Conservation (phyloP, 257 asterid species). For the Solanum etuberosum region DNA sequence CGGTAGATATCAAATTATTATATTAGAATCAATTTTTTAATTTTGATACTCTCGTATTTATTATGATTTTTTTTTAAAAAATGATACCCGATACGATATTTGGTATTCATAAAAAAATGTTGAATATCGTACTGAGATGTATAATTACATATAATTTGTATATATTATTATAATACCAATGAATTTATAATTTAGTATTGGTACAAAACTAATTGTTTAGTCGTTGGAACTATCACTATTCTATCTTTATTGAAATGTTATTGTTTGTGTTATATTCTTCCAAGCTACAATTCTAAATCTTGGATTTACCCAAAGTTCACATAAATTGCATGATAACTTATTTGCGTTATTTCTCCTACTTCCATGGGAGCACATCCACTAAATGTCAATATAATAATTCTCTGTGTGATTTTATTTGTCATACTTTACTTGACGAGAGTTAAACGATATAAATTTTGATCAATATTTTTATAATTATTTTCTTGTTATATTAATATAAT, state of each 20-base stretch:
- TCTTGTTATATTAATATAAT: neutral
- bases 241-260: no score
- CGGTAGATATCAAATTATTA: neutral
- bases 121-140: no score
- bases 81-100: neutral
- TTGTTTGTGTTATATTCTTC: neutral
- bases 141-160: no score
- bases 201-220: no score
- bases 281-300: neutral
- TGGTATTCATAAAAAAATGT: neutral
- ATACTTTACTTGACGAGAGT: fast-evolving
- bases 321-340: neutral
- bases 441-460: no score
- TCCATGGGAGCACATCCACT: neutral
- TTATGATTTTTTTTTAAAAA: no score
- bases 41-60: no score
- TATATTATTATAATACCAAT: no score
- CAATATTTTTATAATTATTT: neutral
- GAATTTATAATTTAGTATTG: no score
- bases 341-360: neutral
- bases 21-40: no score
- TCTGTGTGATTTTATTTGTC: no score
- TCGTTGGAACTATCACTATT: no score
- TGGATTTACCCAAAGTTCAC: neutral
- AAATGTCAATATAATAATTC: neutral